phyloP scores from a whole-genome alignment of 352 stramenopile species.

The Globisporangium cylindrosporum region DNA sequence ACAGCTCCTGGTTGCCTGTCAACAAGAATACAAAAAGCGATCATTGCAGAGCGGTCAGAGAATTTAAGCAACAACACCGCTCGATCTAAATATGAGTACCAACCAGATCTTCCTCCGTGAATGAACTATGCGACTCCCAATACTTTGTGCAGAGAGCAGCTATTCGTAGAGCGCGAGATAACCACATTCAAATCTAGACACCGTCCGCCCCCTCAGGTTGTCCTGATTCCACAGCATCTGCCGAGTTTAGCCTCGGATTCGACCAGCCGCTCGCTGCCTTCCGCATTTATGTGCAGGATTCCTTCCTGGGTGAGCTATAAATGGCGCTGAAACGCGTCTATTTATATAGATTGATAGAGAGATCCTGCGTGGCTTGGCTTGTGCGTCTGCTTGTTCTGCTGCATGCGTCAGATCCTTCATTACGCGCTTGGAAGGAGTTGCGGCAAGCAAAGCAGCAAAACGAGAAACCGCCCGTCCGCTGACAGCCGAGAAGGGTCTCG shows the following conservation, averaged over 20 bases:
- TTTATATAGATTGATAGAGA: neutral
- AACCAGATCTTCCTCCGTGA: neutral
- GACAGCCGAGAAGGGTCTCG: neutral
- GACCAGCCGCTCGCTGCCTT: neutral
- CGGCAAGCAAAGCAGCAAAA: slow-evolving; percentile 5
- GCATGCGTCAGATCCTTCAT: slow-evolving; percentile 8
- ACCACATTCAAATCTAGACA: neutral
- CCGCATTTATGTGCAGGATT: neutral
- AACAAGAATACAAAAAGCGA: neutral
- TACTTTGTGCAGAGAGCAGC: neutral
- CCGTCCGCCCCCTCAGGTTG: neutral
- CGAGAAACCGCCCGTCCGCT: slow-evolving; percentile 6
- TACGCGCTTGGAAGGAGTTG: slow-evolving; percentile 9
- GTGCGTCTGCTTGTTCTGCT: neutral
- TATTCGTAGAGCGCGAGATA: neutral
- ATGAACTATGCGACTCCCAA: neutral
- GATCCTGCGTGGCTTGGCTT: neutral
- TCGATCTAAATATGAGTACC: neutral
- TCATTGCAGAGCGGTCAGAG: neutral
- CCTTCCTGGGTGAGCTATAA: neutral
- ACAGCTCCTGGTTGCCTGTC: neutral
- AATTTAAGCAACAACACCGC: neutral
- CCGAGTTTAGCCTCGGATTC: neutral
- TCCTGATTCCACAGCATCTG: slow-evolving; percentile 1
- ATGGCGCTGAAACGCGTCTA: neutral